These are phyloP conservation scores for Antitrichia curtipendula DNA, from an alignment of 225 moss, liverwort and hornwort species.

Conservation along the genomic window DNA sequence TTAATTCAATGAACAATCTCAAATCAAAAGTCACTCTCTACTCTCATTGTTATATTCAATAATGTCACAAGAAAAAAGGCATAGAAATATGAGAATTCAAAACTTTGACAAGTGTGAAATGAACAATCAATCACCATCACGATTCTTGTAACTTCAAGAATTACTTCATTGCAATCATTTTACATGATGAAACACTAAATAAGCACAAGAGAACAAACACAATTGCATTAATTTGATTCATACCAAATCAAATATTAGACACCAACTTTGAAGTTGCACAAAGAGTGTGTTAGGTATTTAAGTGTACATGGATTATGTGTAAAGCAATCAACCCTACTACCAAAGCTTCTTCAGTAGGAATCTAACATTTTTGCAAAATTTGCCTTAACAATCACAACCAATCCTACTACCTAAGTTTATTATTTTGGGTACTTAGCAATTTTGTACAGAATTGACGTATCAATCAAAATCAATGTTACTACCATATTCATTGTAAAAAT, in stretches of 20 bases:
- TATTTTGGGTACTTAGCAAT: background rate
- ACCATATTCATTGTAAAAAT: background rate
- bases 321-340: background rate
- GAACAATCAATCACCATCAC: background rate
- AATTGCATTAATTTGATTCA: background rate
- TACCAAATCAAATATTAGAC: fast-evolving
- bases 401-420: background rate
- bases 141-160: background rate
- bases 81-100: background rate
- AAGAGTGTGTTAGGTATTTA: background rate
- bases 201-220: fast-evolving
- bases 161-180: background rate
- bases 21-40: background rate
- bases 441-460: fast-evolving
- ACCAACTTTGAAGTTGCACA: background rate
- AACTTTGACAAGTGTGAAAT: background rate
- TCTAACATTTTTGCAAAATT: background rate
- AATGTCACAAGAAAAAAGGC: background rate
- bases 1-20: no score
- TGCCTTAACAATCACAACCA: background rate
- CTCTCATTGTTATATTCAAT: background rate
- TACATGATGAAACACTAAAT: background rate
- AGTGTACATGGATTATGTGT: background rate
- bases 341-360: background rate
- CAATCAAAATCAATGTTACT: background rate